phyloP scores from a whole-genome alignment of 1,284 basidiomycete species.

The Bjerkandera adusta region DNA sequence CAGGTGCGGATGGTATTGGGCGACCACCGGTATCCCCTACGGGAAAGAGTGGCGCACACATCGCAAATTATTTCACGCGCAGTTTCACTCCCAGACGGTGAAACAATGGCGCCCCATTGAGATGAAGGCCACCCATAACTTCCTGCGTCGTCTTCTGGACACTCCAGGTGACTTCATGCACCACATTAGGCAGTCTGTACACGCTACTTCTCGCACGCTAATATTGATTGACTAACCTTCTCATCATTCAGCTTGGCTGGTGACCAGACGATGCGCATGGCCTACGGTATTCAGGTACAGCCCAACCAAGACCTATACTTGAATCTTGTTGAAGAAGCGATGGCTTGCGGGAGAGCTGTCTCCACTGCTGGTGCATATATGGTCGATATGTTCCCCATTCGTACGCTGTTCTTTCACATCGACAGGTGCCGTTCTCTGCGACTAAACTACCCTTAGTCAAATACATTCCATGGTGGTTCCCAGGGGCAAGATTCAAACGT shows the following conservation, averaged over 20 bases:
- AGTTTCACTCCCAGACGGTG: background rate
- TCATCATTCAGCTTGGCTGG: no score
- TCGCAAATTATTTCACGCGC: background rate
- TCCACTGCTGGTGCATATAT: background rate
- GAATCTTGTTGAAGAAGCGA: no score
- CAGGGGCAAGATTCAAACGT: conserved; percentile 4
- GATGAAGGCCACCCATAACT: conserved; percentile 18
- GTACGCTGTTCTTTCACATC: background rate
- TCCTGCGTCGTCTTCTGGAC: conserved; percentile 22
- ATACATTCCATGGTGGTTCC: conserved; percentile 2
- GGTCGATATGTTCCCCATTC: background rate
- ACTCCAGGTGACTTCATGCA: conserved; percentile 27
- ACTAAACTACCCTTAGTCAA: background rate
- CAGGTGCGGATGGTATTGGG: no score
- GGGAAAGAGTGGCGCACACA: conserved; percentile 1
- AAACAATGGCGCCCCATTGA: conserved; percentile 16
- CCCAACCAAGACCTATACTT: conserved; percentile 29
- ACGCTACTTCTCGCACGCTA: background rate
- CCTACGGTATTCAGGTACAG: conserved; percentile 28
- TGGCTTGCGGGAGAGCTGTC: conserved; percentile 1
- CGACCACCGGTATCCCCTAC: no score
- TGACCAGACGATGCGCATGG: no score
- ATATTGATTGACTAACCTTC: conserved; percentile 1
- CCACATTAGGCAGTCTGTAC: conserved; percentile 23
- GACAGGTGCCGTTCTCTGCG: background rate